Evolutionary conservation across 352 stramenopile genomes (phyloP), one percentile per base, ranked within the genome.

Genomic region (Globisporangium takayamanum): DNA sequence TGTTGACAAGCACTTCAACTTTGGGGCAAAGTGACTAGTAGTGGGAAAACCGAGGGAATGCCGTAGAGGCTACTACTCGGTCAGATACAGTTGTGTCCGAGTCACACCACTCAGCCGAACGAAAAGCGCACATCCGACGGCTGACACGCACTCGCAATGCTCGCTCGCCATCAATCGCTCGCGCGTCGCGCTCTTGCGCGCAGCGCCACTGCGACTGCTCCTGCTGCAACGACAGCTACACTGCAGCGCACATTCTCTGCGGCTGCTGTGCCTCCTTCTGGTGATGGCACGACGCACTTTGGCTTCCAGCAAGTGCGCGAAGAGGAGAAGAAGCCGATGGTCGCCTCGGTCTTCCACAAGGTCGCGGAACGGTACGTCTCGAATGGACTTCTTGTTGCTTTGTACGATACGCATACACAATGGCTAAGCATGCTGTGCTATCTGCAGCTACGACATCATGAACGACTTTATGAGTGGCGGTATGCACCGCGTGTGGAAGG

Each of bases 391-490:
- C 0, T 22, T 20, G 18, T 36, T 12, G 10, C 10, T 30, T 7
- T 47, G 18, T 57, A 20, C 12, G 14, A 14, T 30, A 2, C 12
- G 46, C 39, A 45, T 45, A 18, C 20, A 36, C 15, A 8, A 8
- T 8, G 20, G 3, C 12, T 26, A 60, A 20, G n/a, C n/a, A 2
- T 15, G 22, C 5, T 26, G 53, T 30, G 26, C 11, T 37, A 8
- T 16, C 22, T 15, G 14, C 56, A 85, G 81, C 59, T 95, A 95
- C 57, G 97, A 99, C 76, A 74, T 99, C 20, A 99, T 99, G 97
- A 99, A 99, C 76, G 97, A 99, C 77, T 92, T 99, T 63, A 99
- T 99, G 97, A 98, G 85, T 63, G 95, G 83, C 46, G 96, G 91
- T 55, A 87, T 97, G 80, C 89, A 97, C 69, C 84, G 97, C 28